Conservation (phyloP, 306 rosid species). For the Sindora glabra region DNA sequence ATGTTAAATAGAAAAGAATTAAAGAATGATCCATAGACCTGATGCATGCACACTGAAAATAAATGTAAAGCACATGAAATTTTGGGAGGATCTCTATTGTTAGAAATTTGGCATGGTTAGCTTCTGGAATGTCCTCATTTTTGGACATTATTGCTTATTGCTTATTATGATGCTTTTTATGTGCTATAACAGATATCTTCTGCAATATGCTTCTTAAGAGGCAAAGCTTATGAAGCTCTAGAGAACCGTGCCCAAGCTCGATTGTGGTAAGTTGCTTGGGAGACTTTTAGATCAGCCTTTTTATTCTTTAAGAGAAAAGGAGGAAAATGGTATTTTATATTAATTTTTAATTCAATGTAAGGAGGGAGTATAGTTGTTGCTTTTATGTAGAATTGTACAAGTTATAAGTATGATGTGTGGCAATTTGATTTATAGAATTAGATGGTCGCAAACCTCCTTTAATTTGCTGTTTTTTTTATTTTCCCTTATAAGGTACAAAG, state of each 20-base stretch:
- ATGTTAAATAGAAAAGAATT: too few species aligned
- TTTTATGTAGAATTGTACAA: background rate
- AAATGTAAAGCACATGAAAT: too few species aligned
- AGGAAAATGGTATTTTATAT: too few species aligned
- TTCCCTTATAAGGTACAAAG: conserved; percentile 83
- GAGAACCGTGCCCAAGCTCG: conserved; percentile 93
- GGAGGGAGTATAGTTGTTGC: background rate
- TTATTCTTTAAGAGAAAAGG: background rate
- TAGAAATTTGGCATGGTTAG: too few species aligned
- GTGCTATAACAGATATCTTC: conserved; percentile 97
- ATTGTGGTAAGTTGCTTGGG: conserved; percentile 52
- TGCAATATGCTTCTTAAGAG: conserved; percentile 89
- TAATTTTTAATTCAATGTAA: too few species aligned
- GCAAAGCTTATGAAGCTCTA: conserved; percentile 87
- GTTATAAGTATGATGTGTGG: background rate
- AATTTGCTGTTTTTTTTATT: conserved; percentile 12
- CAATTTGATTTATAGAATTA: background rate
- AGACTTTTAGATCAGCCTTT: background rate
- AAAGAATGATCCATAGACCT: too few species aligned
- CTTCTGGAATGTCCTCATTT: too few species aligned
- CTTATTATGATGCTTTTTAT: too few species aligned
- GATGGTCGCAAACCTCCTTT: conserved; percentile 11
- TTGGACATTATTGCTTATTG: too few species aligned
- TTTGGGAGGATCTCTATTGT: too few species aligned
- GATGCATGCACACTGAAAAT: too few species aligned